A percentile compares a stretch with the other conserved stretches of the same genome.
phyloP scores from a whole-genome alignment of 768 basidiomycete genomes.

The Boletus insuetus region DNA sequence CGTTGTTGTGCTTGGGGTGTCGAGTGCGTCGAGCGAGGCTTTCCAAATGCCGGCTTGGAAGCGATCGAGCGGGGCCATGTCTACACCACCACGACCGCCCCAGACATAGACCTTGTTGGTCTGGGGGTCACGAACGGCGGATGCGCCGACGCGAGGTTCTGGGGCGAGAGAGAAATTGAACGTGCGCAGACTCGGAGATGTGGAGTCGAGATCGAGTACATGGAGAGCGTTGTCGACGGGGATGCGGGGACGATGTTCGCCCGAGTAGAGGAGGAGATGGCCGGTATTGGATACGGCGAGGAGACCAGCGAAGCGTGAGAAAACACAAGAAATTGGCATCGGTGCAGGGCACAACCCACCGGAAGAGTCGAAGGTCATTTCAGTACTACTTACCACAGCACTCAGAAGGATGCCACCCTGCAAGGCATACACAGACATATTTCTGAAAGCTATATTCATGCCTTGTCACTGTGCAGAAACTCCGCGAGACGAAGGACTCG shows the following conservation, averaged over 20 bases:
- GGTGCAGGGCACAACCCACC: no score
- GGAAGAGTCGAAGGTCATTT: no score
- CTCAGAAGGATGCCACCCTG: no score
- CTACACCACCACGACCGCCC: constrained; percentile 44
- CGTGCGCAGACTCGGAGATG: constrained; percentile 11
- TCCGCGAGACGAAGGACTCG: constrained; percentile 51
- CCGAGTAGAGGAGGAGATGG: constrained; percentile 39
- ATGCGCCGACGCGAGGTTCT: constrained; percentile 25
- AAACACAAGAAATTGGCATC: no score
- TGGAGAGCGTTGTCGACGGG: constrained; percentile 38
- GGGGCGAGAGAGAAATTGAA: no score
- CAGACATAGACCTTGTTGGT: constrained; percentile 37
- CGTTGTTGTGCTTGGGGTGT: neutral
- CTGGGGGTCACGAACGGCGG: constrained; percentile 16
- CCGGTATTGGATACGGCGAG: constrained; percentile 30
- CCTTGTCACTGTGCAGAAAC: constrained; percentile 75
- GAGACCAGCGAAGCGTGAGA: no score
- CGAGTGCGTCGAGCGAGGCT: no score
- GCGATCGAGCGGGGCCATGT: constrained; percentile 36
- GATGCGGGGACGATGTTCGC: constrained; percentile 41
- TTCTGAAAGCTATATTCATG: no score
- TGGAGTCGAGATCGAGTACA: constrained; percentile 19
- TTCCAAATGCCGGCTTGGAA: no score
- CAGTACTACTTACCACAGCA: no score
- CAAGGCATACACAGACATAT: no score